Evolutionary conservation across 2,329 filamentous ascomycete species (phyloP).

Genomic region (Thermomyces lanuginosus): DNA sequence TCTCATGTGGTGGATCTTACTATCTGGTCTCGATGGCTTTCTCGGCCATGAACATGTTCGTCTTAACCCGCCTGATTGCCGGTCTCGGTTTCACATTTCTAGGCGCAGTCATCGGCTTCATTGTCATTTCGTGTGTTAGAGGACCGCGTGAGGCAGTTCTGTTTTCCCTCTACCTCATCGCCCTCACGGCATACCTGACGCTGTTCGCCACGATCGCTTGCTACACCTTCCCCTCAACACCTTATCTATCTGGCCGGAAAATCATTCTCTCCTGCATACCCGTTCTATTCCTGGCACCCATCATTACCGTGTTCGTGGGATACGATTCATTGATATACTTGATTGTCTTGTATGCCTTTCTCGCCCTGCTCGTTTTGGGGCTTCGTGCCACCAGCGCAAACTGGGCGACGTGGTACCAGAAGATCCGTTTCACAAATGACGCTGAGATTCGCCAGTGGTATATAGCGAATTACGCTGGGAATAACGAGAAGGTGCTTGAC

Average conservation of each 20-base stretch:
- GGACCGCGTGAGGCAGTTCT: conserved; percentile 35
- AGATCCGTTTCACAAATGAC: conserved; percentile 23
- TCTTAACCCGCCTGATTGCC: conserved; percentile 37
- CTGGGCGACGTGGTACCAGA: conserved; percentile 42
- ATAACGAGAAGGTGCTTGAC: conserved; percentile 25
- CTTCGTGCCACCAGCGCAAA: conserved; percentile 39
- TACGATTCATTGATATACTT: conserved; percentile 43
- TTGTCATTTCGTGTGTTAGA: conserved; percentile 32
- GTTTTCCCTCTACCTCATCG: conserved; percentile 44
- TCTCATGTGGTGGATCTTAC: conserved; percentile 46
- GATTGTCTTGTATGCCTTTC: conserved; percentile 37
- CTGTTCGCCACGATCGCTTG: conserved; percentile 39
- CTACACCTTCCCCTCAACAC: conserved; percentile 39
- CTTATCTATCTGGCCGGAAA: conserved; percentile 41
- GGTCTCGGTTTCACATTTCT: conserved; percentile 36
- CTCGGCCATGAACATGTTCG: conserved; percentile 39
- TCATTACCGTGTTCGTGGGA: conserved; percentile 37
- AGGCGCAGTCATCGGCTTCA: conserved; percentile 37
- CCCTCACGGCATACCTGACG: conserved; percentile 43
- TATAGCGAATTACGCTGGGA: conserved; percentile 16
- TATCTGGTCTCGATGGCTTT: conserved; percentile 44
- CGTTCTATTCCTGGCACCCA: conserved; percentile 39
- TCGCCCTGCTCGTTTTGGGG: conserved; percentile 35
- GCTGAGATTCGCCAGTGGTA: conserved; percentile 27
- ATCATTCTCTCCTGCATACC: conserved; percentile 41